Base-by-base conservation (phyloP, 306 rosid genomes). In the Pyrus pyrifolia region DNA sequence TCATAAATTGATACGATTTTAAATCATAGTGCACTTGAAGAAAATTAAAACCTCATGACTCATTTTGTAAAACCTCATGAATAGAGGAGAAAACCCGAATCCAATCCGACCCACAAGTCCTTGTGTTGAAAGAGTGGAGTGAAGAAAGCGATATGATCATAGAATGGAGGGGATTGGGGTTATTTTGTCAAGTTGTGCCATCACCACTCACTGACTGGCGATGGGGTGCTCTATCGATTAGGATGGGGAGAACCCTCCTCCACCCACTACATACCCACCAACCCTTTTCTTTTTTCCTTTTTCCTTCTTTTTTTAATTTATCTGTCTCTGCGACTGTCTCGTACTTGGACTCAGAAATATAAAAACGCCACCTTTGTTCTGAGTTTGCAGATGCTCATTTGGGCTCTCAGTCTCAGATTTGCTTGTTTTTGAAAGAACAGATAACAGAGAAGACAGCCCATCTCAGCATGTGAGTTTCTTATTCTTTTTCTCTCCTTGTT, bases 201-300 rank as follows among this genome's bases (percentile, higher is more conserved):
- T 74, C 70, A 62, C 78, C 78, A 74, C 78, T 74, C 78, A 44
- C 77, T 73, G 44, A 5, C 35, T 31, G 35, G 35, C 77, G 77
- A 73, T 73, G 58, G 40, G 59, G 77, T 72, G 25, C 7, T 35
- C 57, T 73, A 11, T 23, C 19, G 77, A 73, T 73, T 25, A 73
- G 68, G 70, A 62, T 62, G 46, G 57, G 23, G 30, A 60, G 27
- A 45, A 21, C 78, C 60, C 78, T 61, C 70, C 78, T 61, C 70
- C 78, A 74, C 78, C 70, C 78, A 27, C 78, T 44, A 4, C 45
- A 29, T 29, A 74, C 55, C 70, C 78, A 62, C 78, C 78, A 74
- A 27, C 22, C 21, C 1, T 11, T 40, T 40, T 21, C 13, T 0
- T 11, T 38, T 40, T 21, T 21, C 11, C 2, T n/a, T 23, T 23